Evolutionary conservation across 352 stramenopile species (phyloP), one percentile per base, ranked within the genome.

Genomic region (Globisporangium carolinianum): DNA sequence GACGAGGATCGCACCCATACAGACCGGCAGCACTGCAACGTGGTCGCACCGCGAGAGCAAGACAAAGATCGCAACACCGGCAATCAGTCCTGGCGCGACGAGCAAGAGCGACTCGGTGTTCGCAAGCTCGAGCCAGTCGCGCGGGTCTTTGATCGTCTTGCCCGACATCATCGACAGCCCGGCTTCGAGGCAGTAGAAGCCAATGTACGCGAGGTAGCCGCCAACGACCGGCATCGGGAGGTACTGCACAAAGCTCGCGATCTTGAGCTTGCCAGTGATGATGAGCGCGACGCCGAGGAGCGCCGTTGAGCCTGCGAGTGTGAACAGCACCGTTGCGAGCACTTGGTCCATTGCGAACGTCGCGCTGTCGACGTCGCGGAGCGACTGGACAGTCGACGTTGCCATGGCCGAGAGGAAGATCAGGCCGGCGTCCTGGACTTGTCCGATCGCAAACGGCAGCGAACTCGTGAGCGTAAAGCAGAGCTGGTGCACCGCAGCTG

Each of bases 341-440:
- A 92, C 73, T 53, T 90, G 75, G 8, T 89, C 70, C 75, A 92
- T 92, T 0, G 76, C 78, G 51, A 86, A 75, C 63, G 68, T 59
- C 61, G 84, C 62, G 69, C 69, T 89, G 42, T 74, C 61, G 72
- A 62, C 86, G 6, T 76, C 67, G 24, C 83, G 79, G 14, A 97
- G 55, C 15, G 70, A 81, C 46, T 87, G 74, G 43, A 92, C 86
- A 57, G 97, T 97, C 24, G 77, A 86, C 24, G 75, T 89, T 10
- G 96, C 91, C 81, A 99, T 99, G 48, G 83, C 82, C 17, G 84
- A 97, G 50, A 99, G 79, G 75, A 99, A 99, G 60, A 99, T 99
- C n/a, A 99, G 79, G 0, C 97, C 97, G 3, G 96, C 96, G 70
- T 99, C 96, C 68, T 99, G 97, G 4, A 99, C 97, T 72, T 98